Conservation (phyloP, 108 stramenopile genomes). For the Stephanodiscus triporus region DNA sequence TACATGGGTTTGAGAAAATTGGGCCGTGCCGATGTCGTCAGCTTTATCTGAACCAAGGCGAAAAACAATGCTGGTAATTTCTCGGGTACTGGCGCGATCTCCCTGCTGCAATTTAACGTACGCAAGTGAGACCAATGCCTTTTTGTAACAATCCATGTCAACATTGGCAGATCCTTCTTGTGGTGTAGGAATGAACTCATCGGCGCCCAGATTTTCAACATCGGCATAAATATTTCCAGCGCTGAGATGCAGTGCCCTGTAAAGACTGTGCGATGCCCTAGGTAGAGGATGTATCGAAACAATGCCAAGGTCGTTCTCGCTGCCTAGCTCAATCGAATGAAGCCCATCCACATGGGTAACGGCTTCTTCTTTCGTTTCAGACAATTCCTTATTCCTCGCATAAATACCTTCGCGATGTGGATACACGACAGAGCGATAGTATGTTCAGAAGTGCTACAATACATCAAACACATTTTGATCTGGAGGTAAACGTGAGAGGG, state of each 20-base stretch:
- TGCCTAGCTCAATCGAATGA: slow-evolving; percentile 33
- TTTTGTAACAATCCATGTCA: slow-evolving; percentile 26
- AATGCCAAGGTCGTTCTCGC: slow-evolving; percentile 46
- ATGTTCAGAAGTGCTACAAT: not conserved
- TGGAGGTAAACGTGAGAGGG: no score
- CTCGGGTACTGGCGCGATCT: slow-evolving; percentile 50
- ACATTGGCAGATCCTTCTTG: slow-evolving; percentile 1
- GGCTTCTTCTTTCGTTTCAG: slow-evolving; percentile 17
- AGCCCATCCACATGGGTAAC: not conserved
- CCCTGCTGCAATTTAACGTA: slow-evolving; percentile 62
- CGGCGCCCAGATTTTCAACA: not conserved
- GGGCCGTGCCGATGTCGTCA: not conserved
- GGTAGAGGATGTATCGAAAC: slow-evolving; percentile 27
- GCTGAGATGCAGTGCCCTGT: slow-evolving; percentile 32
- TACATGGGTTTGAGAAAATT: not conserved
- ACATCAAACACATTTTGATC: not conserved
- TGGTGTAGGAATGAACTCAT: not conserved
- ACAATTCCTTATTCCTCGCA: slow-evolving; percentile 16
- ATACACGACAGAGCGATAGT: not conserved
- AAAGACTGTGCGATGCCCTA: slow-evolving; percentile 32
- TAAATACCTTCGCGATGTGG: slow-evolving; percentile 15
- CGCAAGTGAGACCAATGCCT: slow-evolving; percentile 52
- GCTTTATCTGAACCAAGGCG: not conserved
- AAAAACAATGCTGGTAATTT: slow-evolving; percentile 50
- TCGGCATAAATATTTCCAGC: not conserved